phyloP scores from a whole-genome alignment of 2,329 filamentous ascomycete genomes.

The Blumeriella jaapii region DNA sequence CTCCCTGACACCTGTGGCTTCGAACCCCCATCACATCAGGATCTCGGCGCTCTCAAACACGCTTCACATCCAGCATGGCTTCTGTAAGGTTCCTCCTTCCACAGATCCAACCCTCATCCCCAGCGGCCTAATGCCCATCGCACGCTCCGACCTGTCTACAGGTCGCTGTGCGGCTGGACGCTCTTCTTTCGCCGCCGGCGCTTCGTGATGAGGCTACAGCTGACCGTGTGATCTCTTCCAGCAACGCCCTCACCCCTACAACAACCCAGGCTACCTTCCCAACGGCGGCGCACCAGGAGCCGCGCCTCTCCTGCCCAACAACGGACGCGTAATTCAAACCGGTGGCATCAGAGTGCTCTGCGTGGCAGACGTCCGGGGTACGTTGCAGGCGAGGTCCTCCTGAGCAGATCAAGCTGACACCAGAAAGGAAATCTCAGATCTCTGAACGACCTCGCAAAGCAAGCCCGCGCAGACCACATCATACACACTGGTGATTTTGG shows the following conservation, averaged over 20 bases:
- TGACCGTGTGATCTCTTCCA: constrained; percentile 17
- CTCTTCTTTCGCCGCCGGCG: no score
- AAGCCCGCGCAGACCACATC: constrained; percentile 91
- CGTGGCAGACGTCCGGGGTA: constrained; percentile 63
- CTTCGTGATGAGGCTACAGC: constrained; percentile 7
- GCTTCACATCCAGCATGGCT: constrained; percentile 17
- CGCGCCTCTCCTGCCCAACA: constrained; percentile 54
- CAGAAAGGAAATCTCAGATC: constrained; percentile 78
- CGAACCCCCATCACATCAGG: no score
- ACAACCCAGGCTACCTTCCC: constrained; percentile 39
- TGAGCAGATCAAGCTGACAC: constrained; percentile 17
- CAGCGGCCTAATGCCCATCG: no score
- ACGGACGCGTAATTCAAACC: constrained; percentile 53
- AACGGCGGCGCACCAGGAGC: constrained; percentile 53
- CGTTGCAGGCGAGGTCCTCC: constrained; percentile 15
- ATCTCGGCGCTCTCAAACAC: constrained; percentile 2
- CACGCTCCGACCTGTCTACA: background rate
- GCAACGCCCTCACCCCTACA: constrained; percentile 27
- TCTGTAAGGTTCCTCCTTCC: constrained; percentile 19
- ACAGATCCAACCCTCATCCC: constrained; percentile 6
- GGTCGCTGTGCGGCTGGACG: no score
- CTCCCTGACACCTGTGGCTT: no score
- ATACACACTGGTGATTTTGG: constrained; percentile 98
- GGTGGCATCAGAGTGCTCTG: constrained; percentile 57
- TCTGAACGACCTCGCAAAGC: constrained; percentile 89